Conservation (phyloP, 2,329 filamentous ascomycete species). For the Lasiodiplodia hormozganensis region DNA sequence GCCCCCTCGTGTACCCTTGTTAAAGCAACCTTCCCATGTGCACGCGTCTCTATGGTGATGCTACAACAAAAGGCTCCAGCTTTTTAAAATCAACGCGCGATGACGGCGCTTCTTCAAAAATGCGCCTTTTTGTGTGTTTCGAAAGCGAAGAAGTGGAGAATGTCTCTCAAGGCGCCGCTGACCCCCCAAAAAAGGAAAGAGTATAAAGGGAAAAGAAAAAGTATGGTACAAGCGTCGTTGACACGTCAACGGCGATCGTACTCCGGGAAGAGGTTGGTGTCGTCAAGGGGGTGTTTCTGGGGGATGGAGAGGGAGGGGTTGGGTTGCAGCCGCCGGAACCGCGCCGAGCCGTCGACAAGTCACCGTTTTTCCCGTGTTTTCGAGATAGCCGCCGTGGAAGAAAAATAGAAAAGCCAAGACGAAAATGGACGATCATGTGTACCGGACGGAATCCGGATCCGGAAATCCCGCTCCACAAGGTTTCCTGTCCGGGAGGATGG, state of each 20-base stretch:
- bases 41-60: background rate
- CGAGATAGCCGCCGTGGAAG: conserved; percentile 8
- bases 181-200: background rate
- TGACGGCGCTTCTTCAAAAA: background rate
- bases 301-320: too few species aligned
- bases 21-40: background rate
- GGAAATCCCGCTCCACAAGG: conserved; percentile 18
- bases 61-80: background rate
- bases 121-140: conserved; percentile 1
- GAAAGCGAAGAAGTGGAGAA: background rate
- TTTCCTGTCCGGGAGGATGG: background rate
- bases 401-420: conserved; percentile 3
- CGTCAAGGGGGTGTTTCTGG: conserved; percentile 10
- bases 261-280: conserved; percentile 7
- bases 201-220: background rate
- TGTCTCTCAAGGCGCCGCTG: background rate
- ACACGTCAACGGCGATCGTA: conserved; percentile 24
- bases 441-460: background rate
- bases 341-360: conserved; percentile 14
- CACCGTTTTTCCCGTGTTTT: background rate
- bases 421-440: conserved; percentile 17
- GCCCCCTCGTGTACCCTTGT: background rate
- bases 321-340: conserved; percentile 22
- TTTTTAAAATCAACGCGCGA: background rate
- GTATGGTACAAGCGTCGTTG: conserved; percentile 22